Percentiles rank a stretch among this genome's conserved stretches.
Conservation (phyloP, 1,284 basidiomycete species). For the Apiotrichum montevideense region DNA sequence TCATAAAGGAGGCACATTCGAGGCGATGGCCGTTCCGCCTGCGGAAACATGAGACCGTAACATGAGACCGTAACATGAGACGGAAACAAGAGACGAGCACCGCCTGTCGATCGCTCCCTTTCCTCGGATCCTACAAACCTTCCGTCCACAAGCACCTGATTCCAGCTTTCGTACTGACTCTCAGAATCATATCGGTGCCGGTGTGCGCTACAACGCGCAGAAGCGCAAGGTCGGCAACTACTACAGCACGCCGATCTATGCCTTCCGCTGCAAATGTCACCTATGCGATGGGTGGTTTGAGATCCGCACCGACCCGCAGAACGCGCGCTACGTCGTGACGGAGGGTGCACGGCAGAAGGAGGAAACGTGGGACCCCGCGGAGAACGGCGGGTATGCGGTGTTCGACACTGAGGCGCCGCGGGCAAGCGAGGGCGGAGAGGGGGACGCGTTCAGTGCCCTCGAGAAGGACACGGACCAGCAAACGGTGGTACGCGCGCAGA, state of each 20-base stretch:
- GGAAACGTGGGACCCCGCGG: slow-evolving; percentile 92
- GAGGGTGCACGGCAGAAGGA: slow-evolving; percentile 85
- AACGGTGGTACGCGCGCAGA: slow-evolving; percentile 62
- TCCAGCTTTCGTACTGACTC: too few species aligned
- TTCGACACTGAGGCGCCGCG: slow-evolving; percentile 60
- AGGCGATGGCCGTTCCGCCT: too few species aligned
- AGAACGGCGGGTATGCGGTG: slow-evolving; percentile 86
- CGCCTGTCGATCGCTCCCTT: too few species aligned
- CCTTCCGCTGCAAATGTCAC: slow-evolving; percentile 95
- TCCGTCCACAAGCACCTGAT: too few species aligned
- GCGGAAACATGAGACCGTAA: too few species aligned
- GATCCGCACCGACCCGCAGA: slow-evolving; percentile 95
- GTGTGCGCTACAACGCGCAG: slow-evolving; percentile 96
- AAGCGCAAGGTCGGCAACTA: slow-evolving; percentile 96
- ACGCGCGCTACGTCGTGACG: slow-evolving; percentile 87
- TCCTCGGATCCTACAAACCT: too few species aligned
- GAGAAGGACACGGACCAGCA: slow-evolving; percentile 80
- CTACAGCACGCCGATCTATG: slow-evolving; percentile 87
- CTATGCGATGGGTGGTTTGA: slow-evolving; percentile 90
- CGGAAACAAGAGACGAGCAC: too few species aligned
- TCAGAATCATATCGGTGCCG: slow-evolving; percentile 84
- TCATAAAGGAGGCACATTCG: too few species aligned
- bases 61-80: too few species aligned
- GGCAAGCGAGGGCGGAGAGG: slow-evolving; percentile 19
- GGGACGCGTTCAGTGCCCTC: slow-evolving; percentile 65